These are phyloP conservation scores for Blastomyces parvus DNA, from an alignment of 2,329 filamentous ascomycete species.

Conservation along the genomic window DNA sequence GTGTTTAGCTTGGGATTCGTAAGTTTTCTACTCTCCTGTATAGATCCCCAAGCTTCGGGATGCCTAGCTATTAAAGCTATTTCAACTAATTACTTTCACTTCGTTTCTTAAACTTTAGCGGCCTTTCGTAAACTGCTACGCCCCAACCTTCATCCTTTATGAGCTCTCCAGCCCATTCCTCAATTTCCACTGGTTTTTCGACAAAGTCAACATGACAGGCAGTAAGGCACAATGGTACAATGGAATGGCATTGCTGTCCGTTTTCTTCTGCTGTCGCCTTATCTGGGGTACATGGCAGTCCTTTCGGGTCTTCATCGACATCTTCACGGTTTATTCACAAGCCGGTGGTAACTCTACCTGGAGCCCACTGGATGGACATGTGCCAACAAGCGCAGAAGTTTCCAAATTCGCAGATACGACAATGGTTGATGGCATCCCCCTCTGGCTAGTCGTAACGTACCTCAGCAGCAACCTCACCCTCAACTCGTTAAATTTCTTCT, in stretches of 20 bases:
- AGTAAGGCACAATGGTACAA: constrained; percentile 54
- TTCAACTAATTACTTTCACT: neutral
- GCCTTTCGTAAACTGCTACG: constrained; percentile 58
- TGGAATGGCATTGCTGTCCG: constrained; percentile 48
- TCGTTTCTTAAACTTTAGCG: constrained; percentile 35
- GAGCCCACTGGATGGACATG: constrained; percentile 25
- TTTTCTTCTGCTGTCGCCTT: constrained; percentile 54
- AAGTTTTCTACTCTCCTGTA: constrained; percentile 28
- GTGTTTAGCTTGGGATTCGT: constrained; percentile 57
- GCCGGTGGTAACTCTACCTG: constrained; percentile 25
- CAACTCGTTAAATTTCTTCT: constrained; percentile 55
- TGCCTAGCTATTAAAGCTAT: neutral
- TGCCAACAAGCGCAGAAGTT: constrained; percentile 37
- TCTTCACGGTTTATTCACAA: constrained; percentile 45
- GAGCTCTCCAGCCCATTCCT: constrained; percentile 57
- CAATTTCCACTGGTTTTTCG: constrained; percentile 62
- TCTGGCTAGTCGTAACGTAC: constrained; percentile 52
- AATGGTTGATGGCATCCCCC: constrained; percentile 37
- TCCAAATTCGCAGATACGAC: constrained; percentile 40
- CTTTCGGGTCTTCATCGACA: constrained; percentile 50
- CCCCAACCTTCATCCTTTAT: constrained; percentile 56
- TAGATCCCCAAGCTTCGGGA: constrained; percentile 9
- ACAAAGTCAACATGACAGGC: constrained; percentile 57
- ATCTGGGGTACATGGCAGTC: constrained; percentile 55
- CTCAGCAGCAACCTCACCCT: constrained; percentile 50